A percentile compares a stretch with the other conserved stretches of the same genome.
Conservation (phyloP, 495 filamentous ascomycete species). For the Chaetomidium leptoderma region DNA sequence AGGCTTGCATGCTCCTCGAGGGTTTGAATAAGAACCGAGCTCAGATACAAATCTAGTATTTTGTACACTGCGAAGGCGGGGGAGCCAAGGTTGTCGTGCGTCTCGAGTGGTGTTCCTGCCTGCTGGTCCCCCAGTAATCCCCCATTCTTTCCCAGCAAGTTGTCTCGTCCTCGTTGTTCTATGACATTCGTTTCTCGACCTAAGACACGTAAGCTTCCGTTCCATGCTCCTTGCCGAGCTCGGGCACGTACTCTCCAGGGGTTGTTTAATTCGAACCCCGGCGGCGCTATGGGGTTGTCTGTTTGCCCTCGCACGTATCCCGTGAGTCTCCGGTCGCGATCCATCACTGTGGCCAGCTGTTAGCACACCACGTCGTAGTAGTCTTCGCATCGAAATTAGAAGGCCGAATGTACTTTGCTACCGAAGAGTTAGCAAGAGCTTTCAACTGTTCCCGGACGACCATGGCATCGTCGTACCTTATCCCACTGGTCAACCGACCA, state of each 20-base stretch:
- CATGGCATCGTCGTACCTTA: conserved; percentile 61
- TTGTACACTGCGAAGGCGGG: conserved; percentile 12
- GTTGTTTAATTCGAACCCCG: conserved; percentile 90
- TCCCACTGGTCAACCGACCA: conserved; percentile 92
- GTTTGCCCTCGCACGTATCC: conserved; percentile 80
- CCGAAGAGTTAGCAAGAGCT: conserved; percentile 32
- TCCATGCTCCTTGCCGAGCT: too few relatives aligned
- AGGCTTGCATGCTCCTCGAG: conserved; percentile 87
- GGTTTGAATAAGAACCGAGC: conserved; percentile 87
- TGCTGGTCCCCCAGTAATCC: neutral
- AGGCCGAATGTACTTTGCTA: conserved; percentile 66
- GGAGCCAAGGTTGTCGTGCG: neutral
- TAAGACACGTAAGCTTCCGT: conserved; percentile 27
- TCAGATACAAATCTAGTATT: conserved; percentile 59
- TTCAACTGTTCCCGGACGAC: neutral
- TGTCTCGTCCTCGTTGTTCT: conserved; percentile 17
- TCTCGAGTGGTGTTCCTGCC: too few relatives aligned
- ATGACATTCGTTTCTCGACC: conserved; percentile 51
- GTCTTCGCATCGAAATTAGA: conserved; percentile 1
- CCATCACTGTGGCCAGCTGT: conserved; percentile 76
- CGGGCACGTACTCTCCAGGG: conserved; percentile 67
- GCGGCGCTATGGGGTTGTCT: conserved; percentile 70
- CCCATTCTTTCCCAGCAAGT: neutral
- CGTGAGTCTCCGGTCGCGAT: conserved; percentile 86
- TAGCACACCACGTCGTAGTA: conserved; percentile 15